Evolutionary conservation across 148 eudicot species (phyloP), one percentile per base, ranked within the genome.

Genomic region (Cornus suecica): DNA sequence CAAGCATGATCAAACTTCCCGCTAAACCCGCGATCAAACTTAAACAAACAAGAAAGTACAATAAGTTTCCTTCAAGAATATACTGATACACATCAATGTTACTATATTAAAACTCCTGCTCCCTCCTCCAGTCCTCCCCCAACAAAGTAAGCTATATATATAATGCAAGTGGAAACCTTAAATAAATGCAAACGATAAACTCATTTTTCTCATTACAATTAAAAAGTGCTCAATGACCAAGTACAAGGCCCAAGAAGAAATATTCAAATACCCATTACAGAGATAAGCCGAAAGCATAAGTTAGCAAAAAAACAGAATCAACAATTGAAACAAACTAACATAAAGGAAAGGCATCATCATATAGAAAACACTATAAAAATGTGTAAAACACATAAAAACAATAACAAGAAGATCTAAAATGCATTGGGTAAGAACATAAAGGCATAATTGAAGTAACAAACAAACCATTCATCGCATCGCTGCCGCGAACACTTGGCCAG

Each of bases 391-490:
- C 51, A 10, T n/a, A 24, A 63, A 71, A 27, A 45, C 62, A 48
- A 22, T 9, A 65, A 71, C 24, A 61, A 18, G 13, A 69, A 32
- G 68, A 78, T 71, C 23, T 45, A 31, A 24, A 74, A 71, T 37
- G 69, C 37, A 23, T 32, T 72, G 28, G 64, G 65, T 1, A 1
- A 64, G 16, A 65, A 63, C 24, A 34, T 20, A 42, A 74, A 10
- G 23, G 30, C 62, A 41, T 14, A 42, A 48, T 16, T 60, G 69
- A 60, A 14, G 32, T n/a, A n/a, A 67, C 34, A 78, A 71, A 80
- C 87, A 66, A 82, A 94, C 98, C 98, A 94, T 92, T 92, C 98
- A 45, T 83, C 88, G 77, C 74, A 83, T 20, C 90, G 85, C 72
- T 87, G 98, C 67, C 92, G 75, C 9, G 94, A 80, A 65, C 66